phyloP scores from a whole-genome alignment of 495 filamentous ascomycete species.

The Glutinoglossum americanum region DNA sequence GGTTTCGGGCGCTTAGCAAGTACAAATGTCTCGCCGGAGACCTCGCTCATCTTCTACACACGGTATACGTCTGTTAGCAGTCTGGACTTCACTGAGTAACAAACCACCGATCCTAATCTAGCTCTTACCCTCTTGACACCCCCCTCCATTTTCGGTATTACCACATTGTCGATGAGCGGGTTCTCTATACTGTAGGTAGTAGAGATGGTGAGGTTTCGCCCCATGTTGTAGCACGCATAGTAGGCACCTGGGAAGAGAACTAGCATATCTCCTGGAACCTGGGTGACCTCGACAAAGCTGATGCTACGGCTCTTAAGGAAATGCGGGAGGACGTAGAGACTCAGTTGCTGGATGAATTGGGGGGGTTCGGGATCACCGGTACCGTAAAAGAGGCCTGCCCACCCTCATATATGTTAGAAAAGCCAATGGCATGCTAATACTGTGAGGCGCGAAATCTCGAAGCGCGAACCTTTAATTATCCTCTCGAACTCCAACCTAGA shows the following conservation, averaged over 20 bases:
- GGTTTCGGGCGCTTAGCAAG: no score
- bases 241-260: slow-evolving; percentile 7
- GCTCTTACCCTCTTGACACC: no score
- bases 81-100: no score
- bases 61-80: no score
- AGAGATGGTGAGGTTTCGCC: slow-evolving; percentile 1
- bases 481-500: neutral
- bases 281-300: neutral
- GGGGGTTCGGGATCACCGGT: neutral
- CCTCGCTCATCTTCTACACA: no score
- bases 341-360: neutral
- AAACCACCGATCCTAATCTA: no score
- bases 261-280: slow-evolving; percentile 5
- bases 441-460: no score
- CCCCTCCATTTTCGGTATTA: no score
- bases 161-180: no score
- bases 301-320: neutral
- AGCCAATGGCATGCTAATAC: no score
- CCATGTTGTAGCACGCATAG: slow-evolving; percentile 1
- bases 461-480: neutral
- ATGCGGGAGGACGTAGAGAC: neutral
- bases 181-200: neutral
- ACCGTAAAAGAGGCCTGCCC: neutral
- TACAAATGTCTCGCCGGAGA: no score
- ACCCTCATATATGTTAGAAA: no score